Percentiles rank a stretch among this genome's conserved stretches.
phyloP scores from a whole-genome alignment of 2,329 filamentous ascomycete species.

The Phialophora chinensis region DNA sequence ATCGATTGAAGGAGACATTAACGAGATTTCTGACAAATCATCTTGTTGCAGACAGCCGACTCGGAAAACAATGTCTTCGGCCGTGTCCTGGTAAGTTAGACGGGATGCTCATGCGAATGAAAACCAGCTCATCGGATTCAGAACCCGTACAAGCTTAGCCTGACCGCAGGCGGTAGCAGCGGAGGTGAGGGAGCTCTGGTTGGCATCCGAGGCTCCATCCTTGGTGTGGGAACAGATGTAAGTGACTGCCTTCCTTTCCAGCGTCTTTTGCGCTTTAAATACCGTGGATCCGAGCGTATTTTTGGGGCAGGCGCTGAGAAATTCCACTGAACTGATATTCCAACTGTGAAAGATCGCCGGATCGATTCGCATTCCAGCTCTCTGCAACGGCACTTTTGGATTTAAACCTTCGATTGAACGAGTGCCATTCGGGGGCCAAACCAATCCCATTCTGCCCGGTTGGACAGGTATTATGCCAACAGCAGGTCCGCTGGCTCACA shows the following conservation, averaged over 20 bases:
- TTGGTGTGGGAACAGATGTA: constrained; percentile 67
- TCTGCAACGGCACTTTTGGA: constrained; percentile 59
- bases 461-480: constrained; percentile 58
- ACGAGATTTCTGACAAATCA: too few relatives aligned
- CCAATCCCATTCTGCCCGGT: constrained; percentile 54
- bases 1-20: too few relatives aligned
- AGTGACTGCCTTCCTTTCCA: too few relatives aligned
- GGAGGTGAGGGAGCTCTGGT: constrained; percentile 69
- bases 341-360: constrained; percentile 49
- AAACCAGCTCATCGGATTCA: too few relatives aligned
- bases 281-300: too few relatives aligned
- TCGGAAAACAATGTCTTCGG: constrained; percentile 65
- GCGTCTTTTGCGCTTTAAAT: too few relatives aligned
- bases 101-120: too few relatives aligned
- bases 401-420: constrained; percentile 58
- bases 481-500: constrained; percentile 50
- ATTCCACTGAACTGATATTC: too few relatives aligned
- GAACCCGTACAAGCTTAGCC: constrained; percentile 66
- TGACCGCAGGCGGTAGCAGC: constrained; percentile 68
- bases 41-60: constrained; percentile 52
- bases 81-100: constrained; percentile 52
- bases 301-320: too few relatives aligned
- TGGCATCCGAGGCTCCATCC: constrained; percentile 62
- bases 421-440: constrained; percentile 60
- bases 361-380: constrained; percentile 54